These are phyloP conservation scores for Suhomyces sp. DNA, from an alignment of 805 yeast genomes.

Conservation along the genomic window DNA sequence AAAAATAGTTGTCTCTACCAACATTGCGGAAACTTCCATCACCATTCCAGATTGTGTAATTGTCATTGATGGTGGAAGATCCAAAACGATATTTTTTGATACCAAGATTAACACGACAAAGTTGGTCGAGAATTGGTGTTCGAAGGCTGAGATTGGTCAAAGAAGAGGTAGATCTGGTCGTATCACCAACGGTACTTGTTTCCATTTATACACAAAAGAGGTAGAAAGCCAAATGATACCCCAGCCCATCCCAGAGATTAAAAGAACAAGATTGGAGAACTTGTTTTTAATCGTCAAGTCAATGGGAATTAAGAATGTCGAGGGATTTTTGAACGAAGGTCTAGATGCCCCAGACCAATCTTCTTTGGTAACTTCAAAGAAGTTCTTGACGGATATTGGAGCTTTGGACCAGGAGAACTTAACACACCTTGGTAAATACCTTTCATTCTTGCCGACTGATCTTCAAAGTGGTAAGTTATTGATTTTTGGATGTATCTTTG, in stretches of 20 bases:
- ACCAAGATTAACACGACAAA: slow-evolving; percentile 64
- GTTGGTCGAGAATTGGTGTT: slow-evolving; percentile 80
- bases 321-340: slow-evolving; percentile 67
- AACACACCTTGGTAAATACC: slow-evolving; percentile 76
- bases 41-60: slow-evolving; percentile 95
- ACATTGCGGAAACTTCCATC: slow-evolving; percentile 95
- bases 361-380: slow-evolving; percentile 51
- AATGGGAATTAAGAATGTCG: slow-evolving; percentile 79
- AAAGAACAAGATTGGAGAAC: slow-evolving; percentile 78
- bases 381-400: slow-evolving; percentile 65
- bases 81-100: slow-evolving; percentile 75
- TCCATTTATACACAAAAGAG: slow-evolving; percentile 68
- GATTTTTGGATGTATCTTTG: slow-evolving; percentile 77
- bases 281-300: slow-evolving; percentile 81
- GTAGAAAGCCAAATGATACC: slow-evolving; percentile 56
- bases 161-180: slow-evolving; percentile 99
- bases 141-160: slow-evolving; percentile 85
- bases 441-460: slow-evolving; percentile 84
- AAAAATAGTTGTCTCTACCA: slow-evolving; percentile 85
- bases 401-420: slow-evolving; percentile 53
- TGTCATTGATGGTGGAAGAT: slow-evolving; percentile 85
- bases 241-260: slow-evolving; percentile 87
- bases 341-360: slow-evolving; percentile 72
- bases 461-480: slow-evolving; percentile 80
- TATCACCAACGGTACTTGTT: slow-evolving; percentile 79